phyloP scores from a whole-genome alignment of 1,284 basidiomycete genomes.

The Malassezia furfur region DNA sequence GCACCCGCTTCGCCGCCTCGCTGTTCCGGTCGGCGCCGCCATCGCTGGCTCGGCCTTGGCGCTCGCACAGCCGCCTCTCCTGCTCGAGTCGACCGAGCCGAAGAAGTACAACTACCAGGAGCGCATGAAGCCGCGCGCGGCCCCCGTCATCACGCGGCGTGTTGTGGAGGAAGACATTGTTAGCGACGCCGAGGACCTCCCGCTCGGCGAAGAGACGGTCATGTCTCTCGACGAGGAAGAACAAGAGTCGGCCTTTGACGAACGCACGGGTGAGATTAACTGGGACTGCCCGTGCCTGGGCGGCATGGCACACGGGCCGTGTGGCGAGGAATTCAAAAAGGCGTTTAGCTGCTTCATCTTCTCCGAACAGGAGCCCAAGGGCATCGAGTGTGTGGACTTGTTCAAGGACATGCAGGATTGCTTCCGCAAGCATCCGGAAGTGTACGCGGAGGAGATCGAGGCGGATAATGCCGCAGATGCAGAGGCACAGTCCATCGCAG shows the following conservation, averaged over 20 bases:
- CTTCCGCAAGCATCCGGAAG: conserved; percentile 88
- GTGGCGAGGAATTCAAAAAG: conserved; percentile 82
- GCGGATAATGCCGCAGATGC: conserved; percentile 34
- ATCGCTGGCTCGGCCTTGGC: neutral
- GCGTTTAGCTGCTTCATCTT: conserved; percentile 96
- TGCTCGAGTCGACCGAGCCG: neutral
- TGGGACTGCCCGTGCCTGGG: conserved; percentile 64
- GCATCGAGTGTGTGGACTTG: conserved; percentile 92
- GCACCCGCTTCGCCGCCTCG: neutral
- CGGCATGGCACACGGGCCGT: conserved; percentile 95
- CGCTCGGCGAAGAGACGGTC: conserved; percentile 8
- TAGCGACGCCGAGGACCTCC: conserved; percentile 7
- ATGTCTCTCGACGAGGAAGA: conserved; percentile 16
- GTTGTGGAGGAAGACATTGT: conserved; percentile 9
- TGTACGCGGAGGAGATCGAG: conserved; percentile 67
- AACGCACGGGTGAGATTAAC: conserved; percentile 65
- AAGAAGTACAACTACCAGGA: neutral
- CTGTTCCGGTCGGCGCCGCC: neutral
- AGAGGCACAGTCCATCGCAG: conserved; percentile 5
- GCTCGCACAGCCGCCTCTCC: neutral
- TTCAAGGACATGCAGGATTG: conserved; percentile 98
- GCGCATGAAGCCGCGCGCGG: conserved; percentile 1
- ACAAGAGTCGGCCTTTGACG: conserved; percentile 52
- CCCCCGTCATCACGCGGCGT: neutral
- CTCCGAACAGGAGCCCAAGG: conserved; percentile 91